phyloP scores from a whole-genome alignment of 306 rosid species.

The Heteromeles arbutifolia region DNA sequence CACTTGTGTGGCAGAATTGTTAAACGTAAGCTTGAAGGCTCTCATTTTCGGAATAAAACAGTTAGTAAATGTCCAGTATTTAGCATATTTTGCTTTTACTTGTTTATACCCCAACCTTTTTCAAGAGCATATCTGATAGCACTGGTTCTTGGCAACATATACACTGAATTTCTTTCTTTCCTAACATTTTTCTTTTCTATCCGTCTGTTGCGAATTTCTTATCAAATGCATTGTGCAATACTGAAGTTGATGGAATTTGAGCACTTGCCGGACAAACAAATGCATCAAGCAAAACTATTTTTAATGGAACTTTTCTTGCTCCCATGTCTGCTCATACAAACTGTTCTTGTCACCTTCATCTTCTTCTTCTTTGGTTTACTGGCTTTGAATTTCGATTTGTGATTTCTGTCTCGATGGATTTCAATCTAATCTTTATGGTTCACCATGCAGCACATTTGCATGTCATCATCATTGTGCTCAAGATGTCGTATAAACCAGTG shows the following conservation, averaged over 20 bases:
- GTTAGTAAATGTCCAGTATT: conserved; percentile 1
- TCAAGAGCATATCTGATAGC: background rate
- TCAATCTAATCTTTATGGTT: conserved; percentile 1
- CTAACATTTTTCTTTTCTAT: no score
- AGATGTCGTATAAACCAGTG: conserved; percentile 37
- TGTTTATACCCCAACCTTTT: background rate
- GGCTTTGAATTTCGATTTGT: background rate
- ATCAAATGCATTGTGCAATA: background rate
- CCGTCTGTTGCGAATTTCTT: background rate
- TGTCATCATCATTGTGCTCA: background rate
- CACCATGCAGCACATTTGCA: background rate
- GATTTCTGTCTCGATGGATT: background rate
- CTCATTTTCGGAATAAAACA: conserved; percentile 14
- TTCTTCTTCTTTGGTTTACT: background rate
- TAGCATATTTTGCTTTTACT: background rate
- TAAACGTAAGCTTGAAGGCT: conserved; percentile 23
- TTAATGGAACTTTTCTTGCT: background rate
- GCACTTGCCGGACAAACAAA: background rate
- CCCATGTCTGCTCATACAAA: background rate
- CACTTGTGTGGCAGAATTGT: conserved; percentile 20
- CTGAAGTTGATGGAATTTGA: background rate
- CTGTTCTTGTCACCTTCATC: background rate
- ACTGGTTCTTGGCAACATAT: background rate
- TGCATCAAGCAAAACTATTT: background rate
- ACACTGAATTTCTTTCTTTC: background rate